Base-by-base conservation (phyloP, 495 filamentous ascomycete species). In the Talaromyces stipitatus region DNA sequence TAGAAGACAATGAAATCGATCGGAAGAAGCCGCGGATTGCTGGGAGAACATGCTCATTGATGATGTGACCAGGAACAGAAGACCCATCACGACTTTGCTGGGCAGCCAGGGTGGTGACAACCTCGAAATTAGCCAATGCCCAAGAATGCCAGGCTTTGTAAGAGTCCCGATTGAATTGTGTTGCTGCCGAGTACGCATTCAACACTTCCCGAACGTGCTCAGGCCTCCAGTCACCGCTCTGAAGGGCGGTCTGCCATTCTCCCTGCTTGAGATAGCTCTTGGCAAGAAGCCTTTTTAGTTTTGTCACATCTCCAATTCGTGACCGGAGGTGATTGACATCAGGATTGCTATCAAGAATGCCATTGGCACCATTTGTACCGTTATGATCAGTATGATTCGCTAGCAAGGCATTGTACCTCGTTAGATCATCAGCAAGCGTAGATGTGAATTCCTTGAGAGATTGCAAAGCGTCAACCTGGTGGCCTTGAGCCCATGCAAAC, bases 121-220 rank as follows among this genome's bases (percentile, higher is more conserved):
- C 92, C 69, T 99, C 92, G 64, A 97, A 99, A 68, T 99, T 99
- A 16, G 95, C 94, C 41, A 97, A 74, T n/a, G 94, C 94, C 94
- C 95, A 99, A 3, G 94, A 85, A 68, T 99, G 94, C 94, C 94
- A 99, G 18, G 94, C 94, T 71, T 97, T 99, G 72, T 99, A 97
- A 79, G 92, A 99, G 55, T 87, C 85, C 46, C 86, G 84, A 61
- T 97, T 89, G 72, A 95, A 96, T 23, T 88, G 83, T 0, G 94
- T 97, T 7, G 94, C 94, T 50, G 90, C 87, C 16, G 84, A 82
- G 70, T 97, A 99, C 7, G 94, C 90, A 32, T 81, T 77, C 20
- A 99, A 79, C 46, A 97, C 88, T 23, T 77, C 75, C 16, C 72
- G 73, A 28, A 79, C 74, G 64, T 89, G 84, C 12, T 88, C 85